Base-by-base conservation (phyloP, 106 monocot genomes). In the Allium cepa region DNA sequence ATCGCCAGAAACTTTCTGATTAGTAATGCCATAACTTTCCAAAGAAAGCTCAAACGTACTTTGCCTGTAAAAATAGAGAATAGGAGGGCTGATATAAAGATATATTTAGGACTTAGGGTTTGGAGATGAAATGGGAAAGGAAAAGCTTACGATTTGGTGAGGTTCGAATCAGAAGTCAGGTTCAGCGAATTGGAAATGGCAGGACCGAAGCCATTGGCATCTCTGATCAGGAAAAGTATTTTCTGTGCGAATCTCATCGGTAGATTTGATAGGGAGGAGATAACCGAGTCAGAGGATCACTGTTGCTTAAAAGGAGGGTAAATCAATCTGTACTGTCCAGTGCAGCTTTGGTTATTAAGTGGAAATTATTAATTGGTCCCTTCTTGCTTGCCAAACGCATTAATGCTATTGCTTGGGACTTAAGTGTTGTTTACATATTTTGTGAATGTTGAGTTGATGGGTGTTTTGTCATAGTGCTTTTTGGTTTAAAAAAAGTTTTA, bases 211-310 rank as follows among this genome's bases (percentile, higher is more conserved):
- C 84, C 80, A 56, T 71, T 68, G 17, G 77, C 10, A 57, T 85
- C 77, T 46, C 76, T 69, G 47, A 81, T 74, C 56, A 85, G 74
- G 36, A 85, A 49, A 51, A 85, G 74, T 57, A 81, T 72, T 59
- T 60, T 73, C 17, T 70, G 56, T 36, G 81, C 77, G 18, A 77
- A 28, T 56, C 26, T 70, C 80, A 84, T 76, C 6, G 66, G 17
- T 0, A 5, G 17, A 36, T 36, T 5, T 36, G 36, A 36, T 36
- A 0, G 36, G 36, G 36, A 36, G 5, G 36, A 36, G 36, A 36
- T 36, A 36, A 36, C 3, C 4, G 36, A 36, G 36, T 3, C 5
- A 5, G 36, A 36, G 36, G 36, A 4, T 36, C 36, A 36, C 4
- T 36, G 36, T 36, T 36, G 5, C 36, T 36, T 36, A 36, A 36